phyloP scores from a whole-genome alignment of 1,139 yeast genomes.

The Kluyveromyces sp. region DNA sequence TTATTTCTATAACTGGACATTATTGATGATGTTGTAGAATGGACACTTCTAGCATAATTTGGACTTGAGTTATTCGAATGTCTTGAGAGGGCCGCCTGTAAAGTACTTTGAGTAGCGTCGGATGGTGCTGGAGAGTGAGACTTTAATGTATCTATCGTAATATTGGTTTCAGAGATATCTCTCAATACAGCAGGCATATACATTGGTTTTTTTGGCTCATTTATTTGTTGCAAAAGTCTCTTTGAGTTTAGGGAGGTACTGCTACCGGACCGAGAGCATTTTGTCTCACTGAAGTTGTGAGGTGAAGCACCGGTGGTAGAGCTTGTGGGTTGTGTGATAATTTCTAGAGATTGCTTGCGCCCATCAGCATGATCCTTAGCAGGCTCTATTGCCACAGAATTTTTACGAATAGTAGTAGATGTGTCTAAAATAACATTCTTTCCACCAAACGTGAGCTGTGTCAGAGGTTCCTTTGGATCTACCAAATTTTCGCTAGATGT shows the following conservation, averaged over 20 bases:
- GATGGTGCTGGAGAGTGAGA: constrained; percentile 8
- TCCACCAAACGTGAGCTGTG: constrained; percentile 16
- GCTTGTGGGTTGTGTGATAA: constrained; percentile 11
- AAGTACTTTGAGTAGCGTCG: background rate
- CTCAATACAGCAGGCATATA: constrained; percentile 87
- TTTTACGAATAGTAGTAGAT: constrained; percentile 3
- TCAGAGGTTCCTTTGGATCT: constrained; percentile 10
- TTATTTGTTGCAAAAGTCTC: constrained; percentile 42
- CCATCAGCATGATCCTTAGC: background rate
- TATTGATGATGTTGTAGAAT: constrained; percentile 11
- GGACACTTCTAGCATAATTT: constrained; percentile 8
- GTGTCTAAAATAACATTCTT: constrained; percentile 17
- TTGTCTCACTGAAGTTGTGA: background rate
- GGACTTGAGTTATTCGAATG: constrained; percentile 1
- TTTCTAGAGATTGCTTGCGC: constrained; percentile 9
- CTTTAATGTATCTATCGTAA: constrained; percentile 31
- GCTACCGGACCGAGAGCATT: background rate
- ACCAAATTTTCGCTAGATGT: constrained; percentile 7
- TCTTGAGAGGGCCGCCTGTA: constrained; percentile 1
- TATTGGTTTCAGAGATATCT: constrained; percentile 37
- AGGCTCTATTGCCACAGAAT: constrained; percentile 1
- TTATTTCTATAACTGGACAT: constrained; percentile 10
- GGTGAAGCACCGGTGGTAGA: background rate
- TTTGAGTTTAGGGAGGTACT: constrained; percentile 4
- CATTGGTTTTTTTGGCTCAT: constrained; percentile 73